These are phyloP conservation scores for Fusarium newnesense DNA, from an alignment of 2,329 filamentous ascomycete species.

Conservation along the genomic window DNA sequence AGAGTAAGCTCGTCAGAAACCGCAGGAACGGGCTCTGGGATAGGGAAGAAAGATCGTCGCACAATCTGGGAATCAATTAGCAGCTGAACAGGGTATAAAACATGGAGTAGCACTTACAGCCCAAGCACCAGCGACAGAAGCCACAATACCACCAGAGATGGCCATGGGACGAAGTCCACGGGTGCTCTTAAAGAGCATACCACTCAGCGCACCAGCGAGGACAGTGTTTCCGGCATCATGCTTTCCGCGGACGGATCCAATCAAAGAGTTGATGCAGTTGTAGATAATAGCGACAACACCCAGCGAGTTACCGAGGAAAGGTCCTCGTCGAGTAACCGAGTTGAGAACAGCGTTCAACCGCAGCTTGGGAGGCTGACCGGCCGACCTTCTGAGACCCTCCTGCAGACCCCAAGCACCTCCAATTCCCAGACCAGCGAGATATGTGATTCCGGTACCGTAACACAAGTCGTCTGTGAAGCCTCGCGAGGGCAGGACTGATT, in stretches of 20 bases:
- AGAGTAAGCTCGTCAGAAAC: constrained; percentile 43
- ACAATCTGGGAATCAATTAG: constrained; percentile 45
- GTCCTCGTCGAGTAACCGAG: constrained; percentile 89
- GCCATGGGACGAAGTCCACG: constrained; percentile 90
- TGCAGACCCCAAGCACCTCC: constrained; percentile 93
- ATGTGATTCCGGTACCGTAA: constrained; percentile 96
- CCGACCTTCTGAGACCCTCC: constrained; percentile 86
- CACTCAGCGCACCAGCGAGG: constrained; percentile 84
- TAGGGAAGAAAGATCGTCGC: constrained; percentile 56
- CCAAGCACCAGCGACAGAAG: constrained; percentile 85
- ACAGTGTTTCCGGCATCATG: constrained; percentile 93
- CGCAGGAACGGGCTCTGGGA: constrained; percentile 48
- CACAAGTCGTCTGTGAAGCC: constrained; percentile 99
- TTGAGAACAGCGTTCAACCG: constrained; percentile 95
- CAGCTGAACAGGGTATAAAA: not conserved
- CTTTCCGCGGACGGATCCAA: constrained; percentile 82
- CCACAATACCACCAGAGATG: constrained; percentile 92
- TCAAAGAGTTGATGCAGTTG: constrained; percentile 88
- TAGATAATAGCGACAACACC: constrained; percentile 97
- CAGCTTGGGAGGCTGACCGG: constrained; percentile 83
- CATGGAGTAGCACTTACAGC: constrained; percentile 71
- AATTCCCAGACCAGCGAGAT: constrained; percentile 84
- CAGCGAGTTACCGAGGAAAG: constrained; percentile 95
- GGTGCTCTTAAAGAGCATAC: constrained; percentile 97
- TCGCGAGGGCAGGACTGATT: constrained; percentile 90